Base-by-base conservation (phyloP, 257 asterid species). In the Handroanthus guayacan region DNA sequence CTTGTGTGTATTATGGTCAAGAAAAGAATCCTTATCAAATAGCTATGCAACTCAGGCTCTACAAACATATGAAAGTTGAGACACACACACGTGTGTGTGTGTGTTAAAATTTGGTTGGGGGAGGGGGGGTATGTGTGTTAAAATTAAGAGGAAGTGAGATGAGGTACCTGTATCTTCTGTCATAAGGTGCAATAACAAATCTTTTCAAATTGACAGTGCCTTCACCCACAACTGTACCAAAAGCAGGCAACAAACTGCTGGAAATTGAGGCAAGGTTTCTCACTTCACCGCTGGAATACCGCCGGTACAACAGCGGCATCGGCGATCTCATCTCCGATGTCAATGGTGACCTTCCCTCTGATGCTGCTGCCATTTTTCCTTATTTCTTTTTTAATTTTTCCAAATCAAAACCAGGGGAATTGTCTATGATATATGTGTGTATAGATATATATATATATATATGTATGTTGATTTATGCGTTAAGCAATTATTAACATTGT, bases 221-320 rank as follows among this genome's bases (percentile, higher is more conserved):
- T 75, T 94, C 97, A 51, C 88, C 94, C 41, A 90, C 82, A 34
- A 85, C 84, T 48, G 90, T 92, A 63, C 98, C 97, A 65, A 94
- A 94, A 77, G 97, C 97, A 58, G 97, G 97, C 88, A 94, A 74
- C 60, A 94, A 82, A 72, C 97, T 94, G 87, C 97, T 91, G n/a
- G 98, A 91, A 71, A 94, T 88, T 2, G 98, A 91, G 5, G 95
- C 87, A 16, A 89, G 74, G 83, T 93, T 91, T 68, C 78, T 86
- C 6, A 84, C 71, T 47, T 91, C 87, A 6, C 82, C 84, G 78
- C 85, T 82, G 0, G 97, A 84, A 25, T 85, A 86, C 54, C 89
- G 85, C 80, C 91, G 87, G 80, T 44, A 81, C 34, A 93, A 65
- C 74, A 88, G 73, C 43, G 95, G 87, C 82, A 58, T 31, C 71